Evolutionary conservation across 2,329 filamentous ascomycete species (phyloP).

Genomic region (Claviceps sp.): DNA sequence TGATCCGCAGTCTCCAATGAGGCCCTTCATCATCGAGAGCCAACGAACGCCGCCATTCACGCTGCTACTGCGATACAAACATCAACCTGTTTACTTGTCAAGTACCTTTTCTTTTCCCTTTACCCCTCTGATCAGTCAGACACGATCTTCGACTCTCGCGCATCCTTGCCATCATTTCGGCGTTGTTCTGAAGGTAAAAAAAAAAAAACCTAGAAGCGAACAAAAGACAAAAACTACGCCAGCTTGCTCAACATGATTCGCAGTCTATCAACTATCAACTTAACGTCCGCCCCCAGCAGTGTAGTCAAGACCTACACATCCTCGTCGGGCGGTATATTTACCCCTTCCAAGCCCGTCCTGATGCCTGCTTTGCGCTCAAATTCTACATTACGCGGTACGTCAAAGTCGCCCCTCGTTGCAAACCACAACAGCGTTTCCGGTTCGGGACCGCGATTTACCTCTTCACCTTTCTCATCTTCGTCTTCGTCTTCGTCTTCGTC

Average conservation of each 20-base stretch:
- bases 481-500: neutral
- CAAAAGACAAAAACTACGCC: too few species aligned
- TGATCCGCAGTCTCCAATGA: too few species aligned
- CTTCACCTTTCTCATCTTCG: slow-evolving; percentile 7
- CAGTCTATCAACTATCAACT: too few species aligned
- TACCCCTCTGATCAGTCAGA: neutral
- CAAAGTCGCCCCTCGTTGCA: slow-evolving; percentile 28
- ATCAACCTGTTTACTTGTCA: neutral
- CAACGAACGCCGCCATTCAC: too few species aligned
- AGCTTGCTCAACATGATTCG: too few species aligned
- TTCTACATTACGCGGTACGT: slow-evolving; percentile 31
- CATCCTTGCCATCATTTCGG: neutral
- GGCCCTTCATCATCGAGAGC: too few species aligned
- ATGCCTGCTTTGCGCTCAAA: slow-evolving; percentile 22
- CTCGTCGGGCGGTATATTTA: slow-evolving; percentile 18
- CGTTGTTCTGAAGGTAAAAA: neutral
- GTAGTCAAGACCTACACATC: slow-evolving; percentile 7
- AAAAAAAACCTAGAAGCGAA: neutral
- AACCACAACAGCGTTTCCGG: slow-evolving; percentile 36
- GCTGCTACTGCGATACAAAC: neutral
- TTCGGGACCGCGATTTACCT: slow-evolving; percentile 23
- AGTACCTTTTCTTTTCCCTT: neutral
- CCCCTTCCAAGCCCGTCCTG: slow-evolving; percentile 21
- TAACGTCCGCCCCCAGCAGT: slow-evolving; percentile 3
- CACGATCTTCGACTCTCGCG: neutral